Base-by-base conservation (phyloP, 2,329 filamentous ascomycete genomes). In the Alternaria triticina region DNA sequence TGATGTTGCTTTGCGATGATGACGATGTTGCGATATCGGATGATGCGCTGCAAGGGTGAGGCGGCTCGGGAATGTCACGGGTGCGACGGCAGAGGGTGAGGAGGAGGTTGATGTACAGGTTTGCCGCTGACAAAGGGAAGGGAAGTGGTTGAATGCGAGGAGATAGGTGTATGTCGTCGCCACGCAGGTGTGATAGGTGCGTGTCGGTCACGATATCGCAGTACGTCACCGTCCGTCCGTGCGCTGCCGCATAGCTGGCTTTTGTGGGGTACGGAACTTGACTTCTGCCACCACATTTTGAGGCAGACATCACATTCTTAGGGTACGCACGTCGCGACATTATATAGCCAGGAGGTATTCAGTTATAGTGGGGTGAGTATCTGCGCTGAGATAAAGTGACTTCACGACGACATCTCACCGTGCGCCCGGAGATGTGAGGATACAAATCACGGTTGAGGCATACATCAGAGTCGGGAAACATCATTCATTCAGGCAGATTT, bases 11-110 rank as follows among this genome's bases (percentile, higher is more conserved):
- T 20, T 33, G n/a, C 11, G 56, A 13, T 46, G 56, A 46, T 59
- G 23, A 27, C 36, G 51, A 30, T 20, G 36, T 50, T 65, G 68
- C 69, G 69, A 71, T 70, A 64, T 71, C 69, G 69, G 69, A 56
- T 62, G 59, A 54, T 47, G 58, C 22, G 58, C 15, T 30, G 33
- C 57, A 28, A 55, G 47, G 56, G 11, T 54, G 44, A 52, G 30
- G 33, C 25, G 33, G 45, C 52, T 52, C 59, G 56, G 27, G 25
- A 36, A 36, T 52, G 50, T 40, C 36, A 1, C 5, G 15, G n/a
- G 12, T 17, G 25, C n/a, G 15, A 33, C 22, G 30, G 28, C 40
- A 17, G 25, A n/a, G 9, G 4, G 12, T 23, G 40, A 25, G 2
- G 40, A 25, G 3, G 23, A 9, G 15, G 5, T 6, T 11, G 52